Conservation (phyloP, 441 rosid species). For the Viola pubescens region DNA sequence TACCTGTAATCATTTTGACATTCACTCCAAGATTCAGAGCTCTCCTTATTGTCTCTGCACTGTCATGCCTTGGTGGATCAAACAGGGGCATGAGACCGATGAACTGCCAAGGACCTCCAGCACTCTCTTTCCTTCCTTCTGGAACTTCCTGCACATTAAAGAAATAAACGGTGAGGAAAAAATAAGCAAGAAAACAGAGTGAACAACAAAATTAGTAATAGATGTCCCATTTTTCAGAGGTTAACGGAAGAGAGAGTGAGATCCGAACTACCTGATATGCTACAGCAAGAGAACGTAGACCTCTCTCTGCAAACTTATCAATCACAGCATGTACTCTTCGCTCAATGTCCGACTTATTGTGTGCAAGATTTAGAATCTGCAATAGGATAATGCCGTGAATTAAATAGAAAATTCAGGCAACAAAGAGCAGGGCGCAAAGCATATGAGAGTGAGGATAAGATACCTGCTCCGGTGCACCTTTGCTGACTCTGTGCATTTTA, state of each 20-base stretch:
- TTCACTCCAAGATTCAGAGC: conserved; percentile 93
- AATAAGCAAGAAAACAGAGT: not conserved
- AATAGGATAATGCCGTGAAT: conserved; percentile 13
- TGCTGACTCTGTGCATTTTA: conserved; percentile 94
- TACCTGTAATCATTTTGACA: conserved; percentile 97
- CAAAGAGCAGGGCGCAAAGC: not conserved
- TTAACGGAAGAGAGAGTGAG: not conserved
- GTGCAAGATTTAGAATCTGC: conserved; percentile 82
- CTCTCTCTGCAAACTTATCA: conserved; percentile 92
- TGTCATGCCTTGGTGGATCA: conserved; percentile 97
- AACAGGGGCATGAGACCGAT: conserved; percentile 93
- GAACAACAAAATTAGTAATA: not conserved
- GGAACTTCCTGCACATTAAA: conserved; percentile 69
- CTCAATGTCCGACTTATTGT: conserved; percentile 75
- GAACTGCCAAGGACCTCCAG: conserved; percentile 92
- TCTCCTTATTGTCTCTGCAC: conserved; percentile 90
- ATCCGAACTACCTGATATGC: conserved; percentile 62
- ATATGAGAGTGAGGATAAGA: conserved; percentile 4
- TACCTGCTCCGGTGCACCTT: conserved; percentile 99
- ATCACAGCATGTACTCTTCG: conserved; percentile 84
- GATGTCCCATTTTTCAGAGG: not conserved
- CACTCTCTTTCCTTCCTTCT: conserved; percentile 71
- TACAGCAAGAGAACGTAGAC: conserved; percentile 90
- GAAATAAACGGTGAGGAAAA: not conserved
- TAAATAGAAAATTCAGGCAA: not conserved